Conservation (phyloP, 2,329 filamentous ascomycete species). For the Diaporthe batatas region DNA sequence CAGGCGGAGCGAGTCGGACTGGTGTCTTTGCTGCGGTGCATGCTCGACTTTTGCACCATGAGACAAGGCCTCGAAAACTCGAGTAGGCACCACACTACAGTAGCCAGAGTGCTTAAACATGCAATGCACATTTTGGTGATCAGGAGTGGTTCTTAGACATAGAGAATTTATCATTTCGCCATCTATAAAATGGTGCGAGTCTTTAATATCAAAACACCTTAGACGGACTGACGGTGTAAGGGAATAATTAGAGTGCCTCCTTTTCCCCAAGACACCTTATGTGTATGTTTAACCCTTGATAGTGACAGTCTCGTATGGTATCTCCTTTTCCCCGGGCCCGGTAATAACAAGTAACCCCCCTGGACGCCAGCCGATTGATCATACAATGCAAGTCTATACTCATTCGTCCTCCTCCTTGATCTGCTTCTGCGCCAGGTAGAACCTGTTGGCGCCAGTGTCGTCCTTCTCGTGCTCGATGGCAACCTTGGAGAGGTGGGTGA, state of each 20-base stretch:
- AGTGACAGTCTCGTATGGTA: slow-evolving; percentile 33
- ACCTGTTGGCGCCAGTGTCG: slow-evolving; percentile 36
- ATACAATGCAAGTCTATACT: slow-evolving; percentile 29
- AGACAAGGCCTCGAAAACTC: neutral
- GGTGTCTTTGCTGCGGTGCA: too few species aligned
- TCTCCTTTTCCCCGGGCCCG: slow-evolving; percentile 30
- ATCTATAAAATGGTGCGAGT: slow-evolving; percentile 26
- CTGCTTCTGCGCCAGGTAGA: slow-evolving; percentile 38
- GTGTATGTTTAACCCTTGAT: slow-evolving; percentile 5
- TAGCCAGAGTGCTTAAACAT: neutral
- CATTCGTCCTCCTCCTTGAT: slow-evolving; percentile 42
- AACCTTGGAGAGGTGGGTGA: slow-evolving; percentile 74
- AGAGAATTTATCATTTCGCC: slow-evolving; percentile 18
- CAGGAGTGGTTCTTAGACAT: neutral
- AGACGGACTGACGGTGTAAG: slow-evolving; percentile 25
- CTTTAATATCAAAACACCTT: slow-evolving; percentile 11
- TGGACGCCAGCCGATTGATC: slow-evolving; percentile 21
- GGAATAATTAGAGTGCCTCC: slow-evolving; percentile 26
- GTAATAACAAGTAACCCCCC: slow-evolving; percentile 12
- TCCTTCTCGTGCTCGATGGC: slow-evolving; percentile 70
- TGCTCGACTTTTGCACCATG: neutral
- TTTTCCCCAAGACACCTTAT: slow-evolving; percentile 14
- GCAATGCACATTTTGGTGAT: neutral
- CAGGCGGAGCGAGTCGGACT: neutral
- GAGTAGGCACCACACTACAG: neutral